Base-by-base conservation (phyloP, 345 rosid genomes). In the Rhizophora mangle region DNA sequence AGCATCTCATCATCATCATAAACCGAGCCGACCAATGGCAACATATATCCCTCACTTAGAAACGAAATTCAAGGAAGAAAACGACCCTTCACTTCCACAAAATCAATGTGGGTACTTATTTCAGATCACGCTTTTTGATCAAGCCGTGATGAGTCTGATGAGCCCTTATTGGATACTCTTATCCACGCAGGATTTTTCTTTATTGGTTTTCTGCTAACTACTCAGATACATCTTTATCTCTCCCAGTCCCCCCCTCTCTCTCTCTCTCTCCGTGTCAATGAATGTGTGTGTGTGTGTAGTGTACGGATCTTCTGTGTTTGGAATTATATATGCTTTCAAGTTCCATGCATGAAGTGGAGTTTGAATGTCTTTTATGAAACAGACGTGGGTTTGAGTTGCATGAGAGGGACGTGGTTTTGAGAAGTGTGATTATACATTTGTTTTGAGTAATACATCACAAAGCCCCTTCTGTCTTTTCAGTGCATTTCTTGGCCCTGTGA, bases 51-150 rank as follows among this genome's bases (percentile, higher is more conserved):
- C 49, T 43, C 60, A 22, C 60, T 56, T 21, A 4, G 22, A 75
- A 77, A 70, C 85, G 80, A 84, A 84, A 69, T 67, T 81, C 83
- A 81, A 84, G 83, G 18, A 75, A 24, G 87, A 84, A 79, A 84
- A 77, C 72, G 85, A 84, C 83, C 79, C 70, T 64, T 84, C 87
- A 81, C 49, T 39, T 68, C 73, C 37, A 77, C 63, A 72, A 78
- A 77, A 84, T 81, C 79, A 81, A 76, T 61, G 78, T 61, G 62
- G 67, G 70, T 76, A 31, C 65, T 43, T 49, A 72, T 37, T 39
- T 63, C 74, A 72, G 79, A 81, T 68, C 84, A 71, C 74, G 72
- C 81, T 66, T 21, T 26, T 53, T 49, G 66, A 47, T 60, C 37
- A 49, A 73, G 32, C 26, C 19, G 30, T 20, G 18, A 34, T 21